A percentile compares a stretch with the other conserved stretches of the same genome.
phyloP scores from a whole-genome alignment of 495 filamentous ascomycete species.

The Lasiosphaeris hirsuta region DNA sequence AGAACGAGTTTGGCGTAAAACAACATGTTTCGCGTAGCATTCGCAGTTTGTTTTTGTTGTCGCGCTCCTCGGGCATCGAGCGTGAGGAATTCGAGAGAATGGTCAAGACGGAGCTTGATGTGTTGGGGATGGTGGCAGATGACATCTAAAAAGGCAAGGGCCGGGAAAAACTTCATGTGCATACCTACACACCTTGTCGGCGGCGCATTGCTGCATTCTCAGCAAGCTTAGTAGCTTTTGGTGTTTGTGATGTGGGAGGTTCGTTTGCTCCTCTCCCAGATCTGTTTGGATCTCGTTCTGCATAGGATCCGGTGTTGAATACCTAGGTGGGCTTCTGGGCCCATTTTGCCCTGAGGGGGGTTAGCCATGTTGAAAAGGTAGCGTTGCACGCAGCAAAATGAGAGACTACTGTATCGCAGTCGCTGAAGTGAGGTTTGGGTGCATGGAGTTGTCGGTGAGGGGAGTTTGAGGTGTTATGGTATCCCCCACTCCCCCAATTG shows the following conservation, averaged over 20 bases:
- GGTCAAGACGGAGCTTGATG: constrained; percentile 75
- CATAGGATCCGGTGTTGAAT: neutral
- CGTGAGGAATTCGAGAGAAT: constrained; percentile 79
- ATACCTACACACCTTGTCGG: neutral
- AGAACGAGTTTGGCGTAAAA: constrained; percentile 75
- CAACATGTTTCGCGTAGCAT: constrained; percentile 86
- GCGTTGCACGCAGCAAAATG: too few species aligned
- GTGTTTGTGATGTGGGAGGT: constrained; percentile 2
- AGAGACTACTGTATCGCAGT: too few species aligned
- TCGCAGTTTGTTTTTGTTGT: constrained; percentile 82
- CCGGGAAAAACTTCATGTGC: neutral
- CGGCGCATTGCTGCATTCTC: neutral
- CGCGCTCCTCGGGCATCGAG: constrained; percentile 74
- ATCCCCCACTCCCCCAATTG: too few species aligned
- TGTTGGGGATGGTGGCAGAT: constrained; percentile 71
- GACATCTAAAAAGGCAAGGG: constrained; percentile 30
- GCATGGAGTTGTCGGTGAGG: too few species aligned
- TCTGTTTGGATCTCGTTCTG: neutral
- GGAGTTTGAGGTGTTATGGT: too few species aligned
- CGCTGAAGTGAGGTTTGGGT: too few species aligned
- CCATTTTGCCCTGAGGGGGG: too few species aligned
- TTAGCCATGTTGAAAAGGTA: too few species aligned
- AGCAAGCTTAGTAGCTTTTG: neutral
- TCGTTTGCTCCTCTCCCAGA: neutral
- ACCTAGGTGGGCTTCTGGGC: too few species aligned